A percentile compares a stretch with the other conserved stretches of the same genome.
Conservation (phyloP, 139 green algal genomes). For the Pseudopediastrum boryanum region DNA sequence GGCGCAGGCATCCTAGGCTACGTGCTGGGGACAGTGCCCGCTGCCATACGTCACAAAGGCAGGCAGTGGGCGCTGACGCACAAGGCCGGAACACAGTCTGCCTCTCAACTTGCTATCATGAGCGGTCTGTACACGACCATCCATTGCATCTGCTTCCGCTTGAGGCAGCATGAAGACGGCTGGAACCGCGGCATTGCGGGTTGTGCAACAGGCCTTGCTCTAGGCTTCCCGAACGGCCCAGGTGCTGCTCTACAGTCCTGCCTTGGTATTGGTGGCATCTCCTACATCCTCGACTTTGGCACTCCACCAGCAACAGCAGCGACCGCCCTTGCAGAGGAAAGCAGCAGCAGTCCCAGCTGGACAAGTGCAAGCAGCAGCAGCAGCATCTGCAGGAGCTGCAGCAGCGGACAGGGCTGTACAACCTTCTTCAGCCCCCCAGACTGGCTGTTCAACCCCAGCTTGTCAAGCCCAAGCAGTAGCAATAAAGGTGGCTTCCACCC, state of each 20-base stretch:
- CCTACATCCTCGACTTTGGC: constrained; percentile 45
- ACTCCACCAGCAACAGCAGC: constrained; percentile 14
- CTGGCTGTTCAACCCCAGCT: neutral
- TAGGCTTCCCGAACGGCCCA: constrained; percentile 54
- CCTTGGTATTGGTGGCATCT: constrained; percentile 37
- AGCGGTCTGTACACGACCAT: constrained; percentile 70
- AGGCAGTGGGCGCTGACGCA: constrained; percentile 30
- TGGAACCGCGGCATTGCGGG: constrained; percentile 65
- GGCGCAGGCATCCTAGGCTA: constrained; percentile 60
- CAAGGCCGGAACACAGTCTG: constrained; percentile 50
- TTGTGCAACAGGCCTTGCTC: constrained; percentile 62
- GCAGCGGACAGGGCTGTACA: neutral
- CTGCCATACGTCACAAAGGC: constrained; percentile 36
- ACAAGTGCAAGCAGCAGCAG: constrained; percentile 8
- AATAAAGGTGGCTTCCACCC: neutral
- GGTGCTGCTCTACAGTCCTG: constrained; percentile 45
- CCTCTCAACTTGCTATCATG: constrained; percentile 63
- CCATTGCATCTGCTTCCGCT: constrained; percentile 63
- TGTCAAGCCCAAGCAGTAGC: neutral
- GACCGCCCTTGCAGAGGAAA: no score
- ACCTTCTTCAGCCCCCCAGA: neutral
- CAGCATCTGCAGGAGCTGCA: neutral
- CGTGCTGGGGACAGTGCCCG: constrained; percentile 63
- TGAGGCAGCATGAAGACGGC: constrained; percentile 67
- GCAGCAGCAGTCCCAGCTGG: neutral